Evolutionary conservation across 371 early-diverging fungal genomes (phyloP).

Genomic region (Mucor mucedo): DNA sequence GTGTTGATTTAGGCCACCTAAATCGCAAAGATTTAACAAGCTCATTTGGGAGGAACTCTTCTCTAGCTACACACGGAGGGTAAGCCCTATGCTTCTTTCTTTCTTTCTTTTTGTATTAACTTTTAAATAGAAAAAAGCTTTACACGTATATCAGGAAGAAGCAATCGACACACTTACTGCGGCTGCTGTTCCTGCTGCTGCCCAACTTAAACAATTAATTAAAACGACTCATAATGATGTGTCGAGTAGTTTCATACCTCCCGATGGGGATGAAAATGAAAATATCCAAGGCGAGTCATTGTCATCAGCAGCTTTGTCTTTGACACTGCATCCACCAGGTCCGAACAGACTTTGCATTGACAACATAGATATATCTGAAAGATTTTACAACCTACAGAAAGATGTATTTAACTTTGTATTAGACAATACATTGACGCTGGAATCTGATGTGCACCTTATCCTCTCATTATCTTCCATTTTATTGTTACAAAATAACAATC

Average conservation of each 20-base stretch:
- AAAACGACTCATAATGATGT: too few relatives aligned
- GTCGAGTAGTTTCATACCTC: too few relatives aligned
- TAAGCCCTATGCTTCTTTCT: slow-evolving; percentile 17
- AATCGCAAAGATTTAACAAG: slow-evolving; percentile 21
- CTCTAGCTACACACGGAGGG: slow-evolving; percentile 10
- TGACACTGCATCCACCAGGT: slow-evolving; percentile 15
- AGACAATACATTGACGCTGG: slow-evolving; percentile 20
- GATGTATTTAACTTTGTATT: slow-evolving; percentile 19
- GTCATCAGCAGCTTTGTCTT: slow-evolving; percentile 17
- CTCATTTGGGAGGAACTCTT: slow-evolving; percentile 19
- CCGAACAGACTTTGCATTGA: slow-evolving; percentile 23
- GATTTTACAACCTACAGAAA: slow-evolving; percentile 30
- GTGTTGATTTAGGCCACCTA: slow-evolving; percentile 19
- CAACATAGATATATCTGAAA: slow-evolving; percentile 24
- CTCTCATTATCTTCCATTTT: slow-evolving; percentile 27
- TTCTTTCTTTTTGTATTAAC: slow-evolving; percentile 19
- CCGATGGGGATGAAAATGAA: too few relatives aligned
- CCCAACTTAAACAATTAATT: too few relatives aligned
- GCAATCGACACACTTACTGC: slow-evolving; percentile 19
- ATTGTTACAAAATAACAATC: slow-evolving; percentile 28
- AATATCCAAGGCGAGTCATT: too few relatives aligned
- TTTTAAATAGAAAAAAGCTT: slow-evolving; percentile 20
- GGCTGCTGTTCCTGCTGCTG: slow-evolving; percentile 19
- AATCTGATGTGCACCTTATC: slow-evolving; percentile 26
- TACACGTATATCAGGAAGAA: slow-evolving; percentile 22